phyloP scores from a whole-genome alignment of 192 early-diverging fungal genomes.

The Gigaspora rosea region DNA sequence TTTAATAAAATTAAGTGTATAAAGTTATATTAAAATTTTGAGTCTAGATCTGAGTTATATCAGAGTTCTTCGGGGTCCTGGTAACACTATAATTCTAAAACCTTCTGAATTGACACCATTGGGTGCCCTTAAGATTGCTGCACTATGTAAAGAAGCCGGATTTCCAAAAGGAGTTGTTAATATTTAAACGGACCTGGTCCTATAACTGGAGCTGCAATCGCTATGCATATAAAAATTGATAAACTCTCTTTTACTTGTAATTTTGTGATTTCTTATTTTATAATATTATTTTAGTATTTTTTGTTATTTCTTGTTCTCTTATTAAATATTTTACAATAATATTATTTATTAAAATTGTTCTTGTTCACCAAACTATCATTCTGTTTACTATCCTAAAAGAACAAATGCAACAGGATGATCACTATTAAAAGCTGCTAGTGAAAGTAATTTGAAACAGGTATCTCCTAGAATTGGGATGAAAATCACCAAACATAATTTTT shows the following conservation, averaged over 20 bases:
- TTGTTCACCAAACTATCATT: background rate
- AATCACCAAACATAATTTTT: slow-evolving; percentile 82
- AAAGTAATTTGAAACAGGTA: slow-evolving; percentile 70
- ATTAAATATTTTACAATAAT: no score
- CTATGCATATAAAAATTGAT: slow-evolving; percentile 65
- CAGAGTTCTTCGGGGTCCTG: no score
- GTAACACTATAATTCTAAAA: slow-evolving; percentile 77
- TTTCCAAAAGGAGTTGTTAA: slow-evolving; percentile 82
- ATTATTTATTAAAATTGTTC: background rate
- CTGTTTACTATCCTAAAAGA: slow-evolving; percentile 36
- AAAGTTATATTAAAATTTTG: no score
- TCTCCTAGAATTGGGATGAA: slow-evolving; percentile 87
- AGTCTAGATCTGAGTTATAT: no score
- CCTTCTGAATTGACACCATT: slow-evolving; percentile 72
- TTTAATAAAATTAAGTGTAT: no score
- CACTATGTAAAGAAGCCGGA: slow-evolving; percentile 64
- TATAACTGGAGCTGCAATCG: slow-evolving; percentile 67
- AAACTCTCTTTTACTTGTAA: slow-evolving; percentile 80
- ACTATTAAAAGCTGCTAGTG: slow-evolving; percentile 62
- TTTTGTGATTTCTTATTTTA: background rate
- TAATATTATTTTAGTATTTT: no score
- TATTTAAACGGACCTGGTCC: slow-evolving; percentile 78
- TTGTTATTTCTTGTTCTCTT: no score
- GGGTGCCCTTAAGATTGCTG: slow-evolving; percentile 63
- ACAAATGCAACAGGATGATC: slow-evolving; percentile 65